Percentiles rank a stretch among this genome's conserved stretches.
phyloP scores from a whole-genome alignment of 331 rosid species.

The Dryas integrifolia region DNA sequence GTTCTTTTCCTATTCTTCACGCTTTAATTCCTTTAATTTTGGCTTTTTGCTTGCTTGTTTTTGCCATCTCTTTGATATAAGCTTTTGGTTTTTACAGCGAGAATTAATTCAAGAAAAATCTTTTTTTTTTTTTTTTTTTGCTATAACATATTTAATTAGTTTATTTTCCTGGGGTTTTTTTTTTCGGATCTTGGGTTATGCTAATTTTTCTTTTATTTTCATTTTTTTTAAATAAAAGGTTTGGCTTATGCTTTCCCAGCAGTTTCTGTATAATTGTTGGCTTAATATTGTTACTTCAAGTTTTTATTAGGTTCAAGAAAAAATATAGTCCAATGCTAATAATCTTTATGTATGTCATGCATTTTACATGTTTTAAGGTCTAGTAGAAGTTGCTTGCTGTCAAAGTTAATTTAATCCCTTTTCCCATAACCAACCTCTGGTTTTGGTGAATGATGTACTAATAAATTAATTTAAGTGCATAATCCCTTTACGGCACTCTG shows the following conservation, averaged over 20 bases:
- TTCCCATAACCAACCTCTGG: not conserved
- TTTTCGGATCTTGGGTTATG: not conserved
- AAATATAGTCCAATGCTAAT: not conserved
- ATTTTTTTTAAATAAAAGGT: too few relatives aligned
- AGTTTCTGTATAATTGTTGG: not conserved
- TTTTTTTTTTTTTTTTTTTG: not conserved
- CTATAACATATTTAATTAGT: not conserved
- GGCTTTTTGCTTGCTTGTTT: slow-evolving; percentile 13
- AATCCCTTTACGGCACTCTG: slow-evolving; percentile 13
- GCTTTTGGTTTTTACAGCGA: not conserved
- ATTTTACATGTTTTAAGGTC: not conserved
- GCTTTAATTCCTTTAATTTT: not conserved
- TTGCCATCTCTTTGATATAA: not conserved
- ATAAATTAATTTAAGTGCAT: not conserved
- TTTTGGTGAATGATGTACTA: slow-evolving; percentile 8
- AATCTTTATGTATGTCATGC: not conserved
- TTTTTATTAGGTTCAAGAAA: not conserved
- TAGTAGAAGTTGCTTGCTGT: not conserved
- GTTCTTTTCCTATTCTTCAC: not conserved
- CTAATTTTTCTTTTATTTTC: too few relatives aligned
- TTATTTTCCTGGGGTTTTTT: too few relatives aligned
- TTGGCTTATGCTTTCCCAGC: not conserved
- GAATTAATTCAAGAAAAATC: not conserved
- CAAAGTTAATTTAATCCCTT: not conserved
- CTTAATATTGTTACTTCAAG: not conserved